These are phyloP conservation scores for Kodamaea jinghongensis DNA, from an alignment of 805 yeast genomes.

Conservation along the genomic window DNA sequence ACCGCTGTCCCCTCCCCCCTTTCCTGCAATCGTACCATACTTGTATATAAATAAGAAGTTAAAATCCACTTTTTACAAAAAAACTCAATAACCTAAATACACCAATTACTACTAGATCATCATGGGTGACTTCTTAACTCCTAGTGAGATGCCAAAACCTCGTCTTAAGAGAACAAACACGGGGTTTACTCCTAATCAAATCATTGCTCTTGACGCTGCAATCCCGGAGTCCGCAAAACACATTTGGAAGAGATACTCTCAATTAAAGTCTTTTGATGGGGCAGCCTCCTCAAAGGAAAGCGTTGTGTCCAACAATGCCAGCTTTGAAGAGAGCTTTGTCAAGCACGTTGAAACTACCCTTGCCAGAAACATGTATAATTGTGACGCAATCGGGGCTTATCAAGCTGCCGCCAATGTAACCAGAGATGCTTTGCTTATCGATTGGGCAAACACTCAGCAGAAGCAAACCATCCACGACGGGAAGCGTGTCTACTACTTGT, in stretches of 20 bases:
- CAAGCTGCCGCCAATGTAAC: conserved; percentile 81
- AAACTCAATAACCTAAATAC: not conserved
- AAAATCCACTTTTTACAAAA: not conserved
- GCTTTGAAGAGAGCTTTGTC: conserved; percentile 67
- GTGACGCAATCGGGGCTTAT: conserved; percentile 90
- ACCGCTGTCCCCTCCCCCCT: not conserved
- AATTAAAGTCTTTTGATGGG: conserved; percentile 30
- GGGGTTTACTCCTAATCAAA: conserved; percentile 89
- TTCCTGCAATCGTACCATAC: not conserved
- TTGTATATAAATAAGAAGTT: not conserved
- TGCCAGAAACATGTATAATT: conserved; percentile 89
- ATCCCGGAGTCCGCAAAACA: conserved; percentile 78
- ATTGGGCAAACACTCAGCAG: conserved; percentile 94
- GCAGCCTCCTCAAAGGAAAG: conserved; percentile 35
- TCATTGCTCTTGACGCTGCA: conserved; percentile 73
- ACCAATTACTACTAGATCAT: too few species aligned
- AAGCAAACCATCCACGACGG: conserved; percentile 78
- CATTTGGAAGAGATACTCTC: conserved; percentile 71
- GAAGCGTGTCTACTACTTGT: conserved; percentile 81
- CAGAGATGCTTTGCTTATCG: conserved; percentile 74
- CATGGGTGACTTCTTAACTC: conserved; percentile 40
- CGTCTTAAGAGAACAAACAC: conserved; percentile 73
- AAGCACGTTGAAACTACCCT: conserved; percentile 86
- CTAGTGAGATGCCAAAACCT: conserved; percentile 37
- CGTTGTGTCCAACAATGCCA: conserved; percentile 40